Percentiles rank a stretch among this genome's conserved stretches.
Evolutionary conservation across 768 basidiomycete genomes (phyloP).

Genomic region (Suillus tomentosus): DNA sequence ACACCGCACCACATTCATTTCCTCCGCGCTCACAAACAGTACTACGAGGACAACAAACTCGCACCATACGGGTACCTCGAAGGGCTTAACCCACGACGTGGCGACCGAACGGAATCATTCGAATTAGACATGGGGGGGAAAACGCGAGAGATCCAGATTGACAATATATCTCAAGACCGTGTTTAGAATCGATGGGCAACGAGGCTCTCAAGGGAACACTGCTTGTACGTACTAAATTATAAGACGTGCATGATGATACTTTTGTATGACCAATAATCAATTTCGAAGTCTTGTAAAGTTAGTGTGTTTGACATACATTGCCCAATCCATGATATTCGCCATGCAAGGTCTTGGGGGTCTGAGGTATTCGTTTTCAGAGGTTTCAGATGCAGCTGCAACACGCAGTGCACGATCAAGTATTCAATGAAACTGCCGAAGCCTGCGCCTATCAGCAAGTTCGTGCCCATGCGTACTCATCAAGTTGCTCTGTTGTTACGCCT

Average conservation of each 20-base stretch:
- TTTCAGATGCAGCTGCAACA: not conserved
- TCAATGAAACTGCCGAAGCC: not conserved
- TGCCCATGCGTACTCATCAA: not conserved
- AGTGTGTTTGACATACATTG: not conserved
- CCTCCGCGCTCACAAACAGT: conserved; percentile 25
- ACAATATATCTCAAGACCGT: not conserved
- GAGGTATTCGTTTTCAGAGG: not conserved
- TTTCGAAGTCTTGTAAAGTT: not conserved
- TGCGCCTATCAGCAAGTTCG: not conserved
- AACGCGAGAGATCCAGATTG: not conserved
- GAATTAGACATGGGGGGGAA: conserved; percentile 13
- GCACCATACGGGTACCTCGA: conserved; percentile 25
- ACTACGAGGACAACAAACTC: conserved; percentile 28
- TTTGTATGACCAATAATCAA: not conserved
- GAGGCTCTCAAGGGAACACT: not conserved
- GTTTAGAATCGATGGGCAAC: conserved; percentile 15
- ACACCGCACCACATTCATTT: conserved; percentile 25
- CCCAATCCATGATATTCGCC: not conserved
- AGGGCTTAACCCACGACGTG: conserved; percentile 12
- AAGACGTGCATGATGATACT: not conserved
- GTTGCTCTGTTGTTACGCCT: not conserved
- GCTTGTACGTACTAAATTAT: not conserved
- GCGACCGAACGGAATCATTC: conserved; percentile 14
- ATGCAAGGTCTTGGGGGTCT: not conserved
- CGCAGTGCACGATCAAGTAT: not conserved